Evolutionary conservation across 2,329 filamentous ascomycete genomes (phyloP).

Genomic region (Talaromyces sp.): DNA sequence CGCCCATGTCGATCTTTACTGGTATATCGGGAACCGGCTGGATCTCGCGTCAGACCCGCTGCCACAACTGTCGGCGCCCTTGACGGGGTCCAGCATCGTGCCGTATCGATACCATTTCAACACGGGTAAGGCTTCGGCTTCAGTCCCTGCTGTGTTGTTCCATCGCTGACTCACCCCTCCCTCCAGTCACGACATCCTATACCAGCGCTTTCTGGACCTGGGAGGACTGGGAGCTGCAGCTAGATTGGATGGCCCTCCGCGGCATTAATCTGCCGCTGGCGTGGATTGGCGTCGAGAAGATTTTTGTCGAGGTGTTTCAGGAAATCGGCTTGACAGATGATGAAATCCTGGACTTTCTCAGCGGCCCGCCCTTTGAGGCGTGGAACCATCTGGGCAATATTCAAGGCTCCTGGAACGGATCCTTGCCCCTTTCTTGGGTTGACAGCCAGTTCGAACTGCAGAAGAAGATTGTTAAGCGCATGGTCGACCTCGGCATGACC

Average conservation of each 20-base stretch:
- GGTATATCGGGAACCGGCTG: constrained; percentile 43
- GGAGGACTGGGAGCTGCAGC: constrained; percentile 50
- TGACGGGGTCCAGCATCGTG: constrained; percentile 40
- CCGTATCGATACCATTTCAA: constrained; percentile 51
- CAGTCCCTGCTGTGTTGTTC: background rate
- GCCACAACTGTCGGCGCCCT: constrained; percentile 24
- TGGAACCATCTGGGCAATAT: constrained; percentile 56
- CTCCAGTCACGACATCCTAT: constrained; percentile 49
- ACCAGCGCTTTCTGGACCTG: constrained; percentile 50
- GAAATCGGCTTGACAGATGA: constrained; percentile 42
- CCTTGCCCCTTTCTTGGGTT: constrained; percentile 44
- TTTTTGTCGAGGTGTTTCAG: constrained; percentile 45
- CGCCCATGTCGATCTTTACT: constrained; percentile 44
- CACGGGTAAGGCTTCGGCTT: constrained; percentile 29
- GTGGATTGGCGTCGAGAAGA: constrained; percentile 51
- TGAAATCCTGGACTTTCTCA: constrained; percentile 46
- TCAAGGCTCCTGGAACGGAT: constrained; percentile 46
- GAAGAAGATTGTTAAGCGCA: constrained; percentile 46
- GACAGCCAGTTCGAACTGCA: constrained; percentile 46
- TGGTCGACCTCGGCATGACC: constrained; percentile 52
- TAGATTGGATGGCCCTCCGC: constrained; percentile 52
- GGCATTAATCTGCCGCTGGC: constrained; percentile 50
- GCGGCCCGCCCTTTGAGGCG: constrained; percentile 48
- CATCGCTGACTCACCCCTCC: background rate
- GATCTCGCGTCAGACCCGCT: constrained; percentile 28